Base-by-base conservation (phyloP, 2,329 filamentous ascomycete genomes). In the Kalaharituber pfeilii region DNA sequence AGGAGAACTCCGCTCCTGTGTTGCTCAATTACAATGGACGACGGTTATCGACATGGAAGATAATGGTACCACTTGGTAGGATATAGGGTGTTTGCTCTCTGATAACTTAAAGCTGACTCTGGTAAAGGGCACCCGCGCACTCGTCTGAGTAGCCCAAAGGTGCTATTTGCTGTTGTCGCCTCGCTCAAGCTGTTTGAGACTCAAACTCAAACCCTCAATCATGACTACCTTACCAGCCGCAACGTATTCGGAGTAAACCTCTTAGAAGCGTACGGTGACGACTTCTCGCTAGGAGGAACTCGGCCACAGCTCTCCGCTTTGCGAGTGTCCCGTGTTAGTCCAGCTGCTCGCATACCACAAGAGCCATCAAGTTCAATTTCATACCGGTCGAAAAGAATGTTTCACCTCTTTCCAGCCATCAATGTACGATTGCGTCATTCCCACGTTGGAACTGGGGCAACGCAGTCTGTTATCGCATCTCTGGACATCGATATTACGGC, bases 391-490 rank as follows among this genome's bases (percentile, higher is more conserved):
- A 76, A 75, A 54, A 72, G 82, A 29, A 73, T 77, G 6, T 74
- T 85, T 49, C 77, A 75, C 56, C 75, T 85, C 33, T 76, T 77
- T 52, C 82, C 84, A 7, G 78, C 80, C 2, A 71, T 86, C 9
- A 83, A 86, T 65, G 81, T 82, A 50, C 76, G 83, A 42, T 77
- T 88, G 54, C 75, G 82, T 49, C 86, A 86, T 65, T 80, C 82
- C 3, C 75, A 79, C 56, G 59, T 63, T n/a, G 59, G 60, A 15
- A 74, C 82, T 5, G 77, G 74, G 61, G 73, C 73, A 1, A 70
- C 72, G 7, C 70, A 78, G 8, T 78, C 75, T 56, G 70, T 86
- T 11, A 75, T 87, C 56, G 81, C 82, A 7, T 77, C 84, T 51
- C 70, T 88, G 3, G 83, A 87, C 64, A 67, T 87, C 36, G 84